Evolutionary conservation across 2,329 filamentous ascomycete genomes (phyloP).

Genomic region (Neonectria punicea): DNA sequence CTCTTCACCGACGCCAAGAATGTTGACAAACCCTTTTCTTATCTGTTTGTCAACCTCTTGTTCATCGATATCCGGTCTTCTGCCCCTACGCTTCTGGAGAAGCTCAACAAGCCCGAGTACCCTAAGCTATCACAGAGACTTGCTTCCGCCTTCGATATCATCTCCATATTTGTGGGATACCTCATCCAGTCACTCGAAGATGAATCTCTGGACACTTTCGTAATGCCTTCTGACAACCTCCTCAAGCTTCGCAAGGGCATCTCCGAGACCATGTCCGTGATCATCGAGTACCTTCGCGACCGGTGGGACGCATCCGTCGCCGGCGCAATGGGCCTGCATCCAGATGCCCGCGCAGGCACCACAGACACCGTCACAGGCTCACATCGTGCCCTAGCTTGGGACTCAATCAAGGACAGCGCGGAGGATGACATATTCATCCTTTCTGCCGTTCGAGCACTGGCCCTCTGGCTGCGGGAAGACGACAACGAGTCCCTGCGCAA

Average conservation of each 20-base stretch:
- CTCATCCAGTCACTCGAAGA: constrained; percentile 66
- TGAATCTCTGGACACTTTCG: constrained; percentile 51
- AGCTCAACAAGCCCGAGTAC: constrained; percentile 67
- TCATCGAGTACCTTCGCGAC: constrained; percentile 74
- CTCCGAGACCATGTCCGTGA: constrained; percentile 70
- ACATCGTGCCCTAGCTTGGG: constrained; percentile 66
- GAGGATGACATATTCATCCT: constrained; percentile 68
- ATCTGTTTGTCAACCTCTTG: constrained; percentile 71
- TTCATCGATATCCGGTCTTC: constrained; percentile 74
- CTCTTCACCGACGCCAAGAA: constrained; percentile 62
- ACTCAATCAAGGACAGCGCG: constrained; percentile 60
- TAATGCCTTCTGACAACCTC: constrained; percentile 67
- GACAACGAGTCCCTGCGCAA: constrained; percentile 68
- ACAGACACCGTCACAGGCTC: constrained; percentile 58
- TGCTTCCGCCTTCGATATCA: constrained; percentile 69
- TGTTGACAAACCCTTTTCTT: constrained; percentile 66
- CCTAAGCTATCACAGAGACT: constrained; percentile 62
- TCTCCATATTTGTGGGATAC: constrained; percentile 69
- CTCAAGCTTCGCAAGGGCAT: constrained; percentile 70
- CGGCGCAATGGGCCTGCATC: constrained; percentile 70
- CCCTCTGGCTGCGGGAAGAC: constrained; percentile 76
- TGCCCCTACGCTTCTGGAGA: constrained; percentile 67
- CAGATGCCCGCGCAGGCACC: constrained; percentile 59
- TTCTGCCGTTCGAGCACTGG: constrained; percentile 66
- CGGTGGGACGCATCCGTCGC: constrained; percentile 75